Evolutionary conservation across 176 grass and related monocot species (phyloP).

Genomic region (Aegilops umbellulata): DNA sequence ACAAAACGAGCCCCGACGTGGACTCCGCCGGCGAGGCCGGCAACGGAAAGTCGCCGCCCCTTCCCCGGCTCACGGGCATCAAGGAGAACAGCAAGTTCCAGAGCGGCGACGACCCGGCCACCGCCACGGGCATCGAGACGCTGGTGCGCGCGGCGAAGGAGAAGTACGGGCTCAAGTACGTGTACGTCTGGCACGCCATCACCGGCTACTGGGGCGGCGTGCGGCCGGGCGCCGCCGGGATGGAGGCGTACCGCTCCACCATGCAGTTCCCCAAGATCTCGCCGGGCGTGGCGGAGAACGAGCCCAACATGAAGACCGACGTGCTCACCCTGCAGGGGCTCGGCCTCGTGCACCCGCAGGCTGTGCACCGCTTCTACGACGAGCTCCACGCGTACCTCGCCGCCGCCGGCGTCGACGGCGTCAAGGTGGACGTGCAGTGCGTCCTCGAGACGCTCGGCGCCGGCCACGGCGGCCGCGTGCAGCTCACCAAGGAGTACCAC

Average conservation of each 20-base stretch:
- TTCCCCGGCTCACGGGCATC: conserved; percentile 74
- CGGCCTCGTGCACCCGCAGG: conserved; percentile 79
- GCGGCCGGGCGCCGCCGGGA: conserved; percentile 51
- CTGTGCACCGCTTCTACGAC: conserved; percentile 92
- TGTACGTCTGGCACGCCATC: conserved; percentile 98
- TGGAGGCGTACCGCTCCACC: conserved; percentile 60
- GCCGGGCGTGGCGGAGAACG: conserved; percentile 74
- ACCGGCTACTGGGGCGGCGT: conserved; percentile 98
- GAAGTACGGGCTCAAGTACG: conserved; percentile 86
- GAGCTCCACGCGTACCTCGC: conserved; percentile 89
- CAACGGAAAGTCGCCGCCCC: not conserved
- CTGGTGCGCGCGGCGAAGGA: conserved; percentile 67
- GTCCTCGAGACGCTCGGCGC: conserved; percentile 84
- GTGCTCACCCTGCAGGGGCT: conserved; percentile 75
- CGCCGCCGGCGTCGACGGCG: conserved; percentile 72
- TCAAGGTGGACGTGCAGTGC: conserved; percentile 97
- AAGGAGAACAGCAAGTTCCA: conserved; percentile 92
- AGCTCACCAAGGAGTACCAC: conserved; percentile 76
- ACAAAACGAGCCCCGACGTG: conserved; percentile 14
- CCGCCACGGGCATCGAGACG: conserved; percentile 60
- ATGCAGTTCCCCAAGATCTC: conserved; percentile 79
- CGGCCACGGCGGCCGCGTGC: conserved; percentile 71
- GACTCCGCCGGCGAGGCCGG: not conserved
- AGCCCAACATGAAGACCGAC: conserved; percentile 80
- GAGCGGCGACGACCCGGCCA: conserved; percentile 43